Percentiles rank a stretch among this genome's conserved stretches.
Evolutionary conservation across 2,329 filamentous ascomycete genomes (phyloP).

Genomic region (Scytalidium sp.): DNA sequence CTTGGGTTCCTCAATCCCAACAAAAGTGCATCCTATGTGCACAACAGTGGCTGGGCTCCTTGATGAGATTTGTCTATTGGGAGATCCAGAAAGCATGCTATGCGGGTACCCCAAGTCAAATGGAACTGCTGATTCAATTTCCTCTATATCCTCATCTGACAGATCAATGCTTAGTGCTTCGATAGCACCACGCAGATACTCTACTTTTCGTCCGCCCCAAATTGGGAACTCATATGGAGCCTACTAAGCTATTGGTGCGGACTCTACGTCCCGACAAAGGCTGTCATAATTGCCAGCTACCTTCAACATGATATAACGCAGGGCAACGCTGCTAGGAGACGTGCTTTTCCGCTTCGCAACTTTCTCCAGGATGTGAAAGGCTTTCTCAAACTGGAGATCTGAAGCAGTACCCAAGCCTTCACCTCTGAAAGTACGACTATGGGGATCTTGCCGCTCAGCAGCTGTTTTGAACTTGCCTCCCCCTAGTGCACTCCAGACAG

Average conservation of each 20-base stretch:
- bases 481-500: constrained; percentile 49
- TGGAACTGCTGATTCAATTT: constrained; percentile 47
- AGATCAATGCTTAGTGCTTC: constrained; percentile 48
- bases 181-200: constrained; percentile 54
- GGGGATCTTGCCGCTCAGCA: constrained; percentile 33
- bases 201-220: constrained; percentile 52
- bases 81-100: neutral
- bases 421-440: constrained; percentile 11
- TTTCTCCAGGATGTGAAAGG: constrained; percentile 54
- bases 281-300: constrained; percentile 12
- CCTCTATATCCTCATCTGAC: constrained; percentile 45
- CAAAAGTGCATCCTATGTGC: constrained; percentile 42
- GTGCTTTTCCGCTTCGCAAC: constrained; percentile 52
- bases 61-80: constrained; percentile 39
- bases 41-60: constrained; percentile 44
- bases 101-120: constrained; percentile 5
- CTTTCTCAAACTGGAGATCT: constrained; percentile 34
- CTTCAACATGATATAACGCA: constrained; percentile 49
- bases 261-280: constrained; percentile 18
- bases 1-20: neutral
- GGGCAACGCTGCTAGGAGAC: constrained; percentile 46
- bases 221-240: constrained; percentile 54
- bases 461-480: constrained; percentile 41
- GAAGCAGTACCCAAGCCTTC: neutral
- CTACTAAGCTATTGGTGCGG: constrained; percentile 22